A percentile compares a stretch with the other conserved stretches of the same genome.
phyloP scores from a whole-genome alignment of 1,139 yeast species.

The Lodderomyces orthopsilosis region DNA sequence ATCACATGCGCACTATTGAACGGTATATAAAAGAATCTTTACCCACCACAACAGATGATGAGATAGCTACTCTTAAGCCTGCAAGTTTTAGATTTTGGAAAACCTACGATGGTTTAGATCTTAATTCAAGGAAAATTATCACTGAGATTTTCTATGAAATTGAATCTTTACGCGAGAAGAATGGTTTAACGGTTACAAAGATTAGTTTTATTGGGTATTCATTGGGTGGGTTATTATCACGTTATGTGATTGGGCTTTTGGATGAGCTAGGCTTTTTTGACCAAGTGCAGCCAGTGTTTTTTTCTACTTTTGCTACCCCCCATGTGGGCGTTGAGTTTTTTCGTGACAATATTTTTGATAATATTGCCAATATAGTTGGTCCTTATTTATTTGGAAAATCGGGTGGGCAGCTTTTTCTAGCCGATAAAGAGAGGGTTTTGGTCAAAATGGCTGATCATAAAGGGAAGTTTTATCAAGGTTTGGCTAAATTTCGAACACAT shows the following conservation, averaged over 20 bases:
- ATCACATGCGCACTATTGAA: slow-evolving; percentile 64
- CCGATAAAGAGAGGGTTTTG: slow-evolving; percentile 44
- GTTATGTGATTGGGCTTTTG: slow-evolving; percentile 73
- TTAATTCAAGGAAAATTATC: slow-evolving; percentile 68
- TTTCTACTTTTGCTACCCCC: slow-evolving; percentile 88
- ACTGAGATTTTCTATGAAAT: slow-evolving; percentile 60
- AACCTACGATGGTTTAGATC: slow-evolving; percentile 80
- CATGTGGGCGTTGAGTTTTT: slow-evolving; percentile 71
- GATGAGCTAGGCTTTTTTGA: slow-evolving; percentile 54
- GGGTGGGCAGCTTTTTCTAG: slow-evolving; percentile 70
- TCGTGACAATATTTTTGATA: slow-evolving; percentile 38
- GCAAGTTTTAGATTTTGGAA: slow-evolving; percentile 69
- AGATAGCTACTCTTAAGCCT: slow-evolving; percentile 60
- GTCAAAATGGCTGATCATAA: slow-evolving; percentile 56
- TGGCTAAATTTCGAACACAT: slow-evolving; percentile 54
- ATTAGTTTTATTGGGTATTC: slow-evolving; percentile 46
- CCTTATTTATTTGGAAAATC: slow-evolving; percentile 64
- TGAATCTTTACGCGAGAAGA: slow-evolving; percentile 43
- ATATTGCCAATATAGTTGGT: slow-evolving; percentile 57
- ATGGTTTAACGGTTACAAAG: slow-evolving; percentile 33
- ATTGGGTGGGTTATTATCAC: slow-evolving; percentile 40
- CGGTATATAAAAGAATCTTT: slow-evolving; percentile 46
- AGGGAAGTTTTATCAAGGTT: slow-evolving; percentile 51
- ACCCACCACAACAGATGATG: slow-evolving; percentile 26
- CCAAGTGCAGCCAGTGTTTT: slow-evolving; percentile 57